phyloP scores from a whole-genome alignment of 768 basidiomycete genomes.

The Neoboletus brunneissimus region DNA sequence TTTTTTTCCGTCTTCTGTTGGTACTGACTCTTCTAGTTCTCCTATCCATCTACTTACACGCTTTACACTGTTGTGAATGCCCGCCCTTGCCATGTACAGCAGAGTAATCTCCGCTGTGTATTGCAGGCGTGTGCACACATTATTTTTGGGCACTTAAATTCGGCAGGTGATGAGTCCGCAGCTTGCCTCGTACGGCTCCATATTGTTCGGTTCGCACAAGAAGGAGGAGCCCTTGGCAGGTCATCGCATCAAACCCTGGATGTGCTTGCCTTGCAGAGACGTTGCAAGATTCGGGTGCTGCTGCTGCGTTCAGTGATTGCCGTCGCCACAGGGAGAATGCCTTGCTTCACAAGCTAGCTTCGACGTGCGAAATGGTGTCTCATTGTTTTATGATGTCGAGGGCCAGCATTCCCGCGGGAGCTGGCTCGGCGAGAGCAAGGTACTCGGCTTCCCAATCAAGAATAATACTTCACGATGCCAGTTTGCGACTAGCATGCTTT shows the following conservation, averaged over 20 bases:
- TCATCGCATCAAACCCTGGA: too few species aligned
- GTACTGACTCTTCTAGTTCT: not conserved
- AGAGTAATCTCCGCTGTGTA: constrained; percentile 25
- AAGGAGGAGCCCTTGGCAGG: too few species aligned
- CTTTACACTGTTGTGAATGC: constrained; percentile 23
- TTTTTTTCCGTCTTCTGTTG: not conserved
- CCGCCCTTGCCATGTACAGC: constrained; percentile 25
- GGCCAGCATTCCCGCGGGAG: not conserved
- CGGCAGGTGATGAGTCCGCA: not conserved
- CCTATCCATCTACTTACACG: not conserved
- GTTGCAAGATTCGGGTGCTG: not conserved
- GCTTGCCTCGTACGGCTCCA: not conserved
- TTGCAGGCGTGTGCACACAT: constrained; percentile 26
- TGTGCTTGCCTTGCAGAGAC: not conserved
- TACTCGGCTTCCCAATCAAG: not conserved
- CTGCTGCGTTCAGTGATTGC: not conserved
- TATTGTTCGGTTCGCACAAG: not conserved
- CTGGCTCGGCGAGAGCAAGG: not conserved
- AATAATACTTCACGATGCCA: not conserved
- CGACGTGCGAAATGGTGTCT: not conserved
- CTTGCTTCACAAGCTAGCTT: not conserved
- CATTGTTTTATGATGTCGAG: not conserved
- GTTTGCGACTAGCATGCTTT: not conserved
- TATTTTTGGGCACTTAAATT: not conserved
- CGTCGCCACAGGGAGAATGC: not conserved